phyloP scores from a whole-genome alignment of 1,284 basidiomycete genomes.

The Fomitiporia mediterranea region DNA sequence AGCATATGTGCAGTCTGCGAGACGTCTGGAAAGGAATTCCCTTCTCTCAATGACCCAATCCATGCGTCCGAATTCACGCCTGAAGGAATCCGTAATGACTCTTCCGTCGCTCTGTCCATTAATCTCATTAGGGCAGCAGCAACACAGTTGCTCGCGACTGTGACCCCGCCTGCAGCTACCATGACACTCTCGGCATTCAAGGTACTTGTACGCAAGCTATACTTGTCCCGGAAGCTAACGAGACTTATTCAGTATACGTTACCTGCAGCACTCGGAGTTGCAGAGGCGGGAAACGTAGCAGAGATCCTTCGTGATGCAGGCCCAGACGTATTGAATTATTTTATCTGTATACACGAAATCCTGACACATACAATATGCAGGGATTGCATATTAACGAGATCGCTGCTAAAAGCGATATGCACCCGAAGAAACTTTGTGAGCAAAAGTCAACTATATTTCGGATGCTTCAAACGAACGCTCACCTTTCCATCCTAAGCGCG shows the following conservation, averaged over 20 bases:
- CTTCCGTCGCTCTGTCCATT: conserved; percentile 30
- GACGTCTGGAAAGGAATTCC: conserved; percentile 6
- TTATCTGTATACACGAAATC: not conserved
- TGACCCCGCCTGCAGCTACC: conserved; percentile 29
- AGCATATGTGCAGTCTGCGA: conserved; percentile 7
- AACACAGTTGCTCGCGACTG: conserved; percentile 33
- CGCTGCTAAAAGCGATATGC: conserved; percentile 22
- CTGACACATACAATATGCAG: no score
- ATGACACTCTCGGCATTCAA: conserved; percentile 7
- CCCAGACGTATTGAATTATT: conserved; percentile 23
- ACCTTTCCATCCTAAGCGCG: no score
- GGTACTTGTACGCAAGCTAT: not conserved
- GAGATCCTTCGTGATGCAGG: conserved; percentile 37
- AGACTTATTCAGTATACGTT: conserved; percentile 8
- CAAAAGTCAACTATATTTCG: no score
- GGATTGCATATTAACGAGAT: conserved; percentile 28
- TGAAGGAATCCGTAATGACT: conserved; percentile 20
- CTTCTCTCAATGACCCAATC: conserved; percentile 6
- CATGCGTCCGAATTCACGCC: conserved; percentile 14
- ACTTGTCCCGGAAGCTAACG: not conserved
- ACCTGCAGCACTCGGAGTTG: conserved; percentile 27
- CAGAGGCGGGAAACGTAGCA: conserved; percentile 30
- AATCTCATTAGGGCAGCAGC: conserved; percentile 35
- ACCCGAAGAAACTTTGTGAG: conserved; percentile 27
- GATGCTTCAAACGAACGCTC: no score